Evolutionary conservation across 192 early-diverging fungal genomes (phyloP).

Genomic region (Diversispora epigaea): DNA sequence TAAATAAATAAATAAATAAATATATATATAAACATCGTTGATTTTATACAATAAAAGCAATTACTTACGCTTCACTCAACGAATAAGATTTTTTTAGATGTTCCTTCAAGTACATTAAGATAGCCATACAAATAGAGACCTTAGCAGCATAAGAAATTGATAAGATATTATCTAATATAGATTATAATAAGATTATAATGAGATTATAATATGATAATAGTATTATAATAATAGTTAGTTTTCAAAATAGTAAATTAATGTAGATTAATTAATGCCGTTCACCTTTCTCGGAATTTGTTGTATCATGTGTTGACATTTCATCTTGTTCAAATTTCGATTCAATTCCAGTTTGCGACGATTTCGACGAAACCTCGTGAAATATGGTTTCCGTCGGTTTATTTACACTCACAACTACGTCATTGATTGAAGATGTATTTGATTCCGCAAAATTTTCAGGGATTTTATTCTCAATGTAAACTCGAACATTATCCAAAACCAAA

Average conservation of each 20-base stretch:
- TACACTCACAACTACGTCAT: neutral
- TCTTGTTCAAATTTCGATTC: too few species aligned
- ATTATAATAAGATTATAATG: conserved; percentile 22
- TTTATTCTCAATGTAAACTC: neutral
- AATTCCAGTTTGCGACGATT: neutral
- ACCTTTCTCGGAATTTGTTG: too few species aligned
- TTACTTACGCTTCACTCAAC: conserved; percentile 46
- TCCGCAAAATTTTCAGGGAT: neutral
- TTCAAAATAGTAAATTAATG: neutral
- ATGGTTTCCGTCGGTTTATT: neutral
- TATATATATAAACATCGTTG: neutral
- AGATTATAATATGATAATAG: conserved; percentile 22
- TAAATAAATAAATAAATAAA: neutral
- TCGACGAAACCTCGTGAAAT: neutral
- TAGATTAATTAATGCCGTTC: neutral
- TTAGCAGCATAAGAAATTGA: conserved; percentile 42
- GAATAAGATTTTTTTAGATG: conserved; percentile 61
- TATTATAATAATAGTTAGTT: too few species aligned
- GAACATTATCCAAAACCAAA: neutral
- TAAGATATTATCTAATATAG: conserved; percentile 18
- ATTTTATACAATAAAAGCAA: too few species aligned
- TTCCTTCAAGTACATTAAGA: conserved; percentile 62
- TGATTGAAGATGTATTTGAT: neutral
- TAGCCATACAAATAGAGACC: conserved; percentile 58
- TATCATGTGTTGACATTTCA: too few species aligned